Percentiles rank a stretch among this genome's conserved stretches.
Evolutionary conservation across 257 asterid species (phyloP).

Genomic region (Ilex aquifolium): DNA sequence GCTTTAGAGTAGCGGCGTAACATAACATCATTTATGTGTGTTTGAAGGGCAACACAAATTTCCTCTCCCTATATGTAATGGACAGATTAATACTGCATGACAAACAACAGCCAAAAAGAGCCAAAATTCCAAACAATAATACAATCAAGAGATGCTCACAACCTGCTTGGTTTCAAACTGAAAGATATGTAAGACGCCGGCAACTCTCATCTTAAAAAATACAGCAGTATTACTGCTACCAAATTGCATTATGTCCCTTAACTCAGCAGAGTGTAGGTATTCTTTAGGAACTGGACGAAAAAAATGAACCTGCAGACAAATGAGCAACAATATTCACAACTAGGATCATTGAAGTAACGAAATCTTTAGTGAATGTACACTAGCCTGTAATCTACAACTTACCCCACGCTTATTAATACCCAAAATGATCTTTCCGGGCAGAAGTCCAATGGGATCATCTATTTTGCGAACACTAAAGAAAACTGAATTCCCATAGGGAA

Average conservation of each 20-base stretch:
- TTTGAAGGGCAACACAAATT: conserved; percentile 98
- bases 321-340: conserved; percentile 9
- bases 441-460: conserved; percentile 97
- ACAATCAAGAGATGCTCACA: conserved; percentile 6
- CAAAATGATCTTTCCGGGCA: conserved; percentile 83
- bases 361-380: background rate
- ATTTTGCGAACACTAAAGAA: conserved; percentile 96
- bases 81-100: conserved; percentile 6
- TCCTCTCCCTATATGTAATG: conserved; percentile 78
- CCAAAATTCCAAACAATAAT: background rate
- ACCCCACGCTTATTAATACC: conserved; percentile 99
- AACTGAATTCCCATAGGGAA: conserved; percentile 98
- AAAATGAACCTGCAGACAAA: conserved; percentile 75
- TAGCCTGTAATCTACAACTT: conserved; percentile 15
- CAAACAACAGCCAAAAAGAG: conserved; percentile 6
- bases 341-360: background rate
- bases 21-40: conserved; percentile 99
- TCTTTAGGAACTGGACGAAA: conserved; percentile 99
- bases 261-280: conserved; percentile 94
- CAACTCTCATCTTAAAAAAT: conserved; percentile 99
- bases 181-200: conserved; percentile 94
- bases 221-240: conserved; percentile 99
- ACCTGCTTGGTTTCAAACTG: conserved; percentile 99
- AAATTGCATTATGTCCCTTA: conserved; percentile 98
- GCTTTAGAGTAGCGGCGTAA: conserved; percentile 96